Conservation (phyloP, 805 yeast species). For the Candida awuae region DNA sequence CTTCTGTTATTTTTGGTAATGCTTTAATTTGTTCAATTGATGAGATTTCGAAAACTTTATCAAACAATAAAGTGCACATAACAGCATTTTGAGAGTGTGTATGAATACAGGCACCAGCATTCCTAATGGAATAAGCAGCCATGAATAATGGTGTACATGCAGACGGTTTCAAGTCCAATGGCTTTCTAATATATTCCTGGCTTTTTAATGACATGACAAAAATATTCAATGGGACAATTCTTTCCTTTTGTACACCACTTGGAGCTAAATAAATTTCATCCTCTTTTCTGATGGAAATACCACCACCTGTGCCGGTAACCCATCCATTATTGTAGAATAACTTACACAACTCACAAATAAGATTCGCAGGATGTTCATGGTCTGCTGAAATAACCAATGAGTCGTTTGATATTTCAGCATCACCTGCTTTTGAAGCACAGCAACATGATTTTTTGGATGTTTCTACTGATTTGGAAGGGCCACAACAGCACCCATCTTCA, state of each 20-base stretch:
- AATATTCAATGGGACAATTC: conserved; percentile 74
- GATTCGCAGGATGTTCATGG: conserved; percentile 63
- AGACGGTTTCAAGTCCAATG: conserved; percentile 68
- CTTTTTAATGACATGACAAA: conserved; percentile 60
- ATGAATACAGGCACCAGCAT: conserved; percentile 89
- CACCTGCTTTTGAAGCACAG: background rate
- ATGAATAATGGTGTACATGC: conserved; percentile 89
- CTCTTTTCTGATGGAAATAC: conserved; percentile 64
- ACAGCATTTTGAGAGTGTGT: conserved; percentile 91
- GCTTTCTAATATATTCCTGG: conserved; percentile 48
- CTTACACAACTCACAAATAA: conserved; percentile 75
- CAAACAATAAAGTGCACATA: conserved; percentile 62
- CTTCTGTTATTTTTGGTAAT: conserved; percentile 57
- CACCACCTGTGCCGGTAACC: conserved; percentile 97
- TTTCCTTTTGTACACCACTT: conserved; percentile 92
- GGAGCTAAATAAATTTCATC: conserved; percentile 73
- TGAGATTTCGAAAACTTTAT: conserved; percentile 63
- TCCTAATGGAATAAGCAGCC: conserved; percentile 55
- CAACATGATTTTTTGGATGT: background rate
- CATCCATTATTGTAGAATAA: conserved; percentile 73
- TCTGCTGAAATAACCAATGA: conserved; percentile 14
- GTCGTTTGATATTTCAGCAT: conserved; percentile 1
- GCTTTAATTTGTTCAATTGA: conserved; percentile 93
- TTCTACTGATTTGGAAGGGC: background rate
- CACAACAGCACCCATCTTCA: background rate